Conservation (phyloP, 2,329 filamentous ascomycete species). For the Geosmithia flava region DNA sequence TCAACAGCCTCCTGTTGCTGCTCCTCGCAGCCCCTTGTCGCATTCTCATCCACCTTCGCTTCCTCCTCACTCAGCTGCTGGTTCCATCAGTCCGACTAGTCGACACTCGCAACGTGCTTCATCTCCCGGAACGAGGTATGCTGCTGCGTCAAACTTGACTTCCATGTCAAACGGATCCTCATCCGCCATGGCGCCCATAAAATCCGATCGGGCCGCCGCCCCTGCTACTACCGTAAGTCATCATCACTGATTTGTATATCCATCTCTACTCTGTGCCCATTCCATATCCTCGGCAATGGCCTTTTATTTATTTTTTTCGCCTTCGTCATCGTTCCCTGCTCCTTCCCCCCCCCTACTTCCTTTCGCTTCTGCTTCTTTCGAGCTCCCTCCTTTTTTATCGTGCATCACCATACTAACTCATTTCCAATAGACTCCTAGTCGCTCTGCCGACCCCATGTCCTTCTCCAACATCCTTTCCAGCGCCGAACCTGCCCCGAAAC, state of each 20-base stretch:
- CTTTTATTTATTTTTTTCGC: neutral
- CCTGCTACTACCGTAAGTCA: constrained; percentile 17
- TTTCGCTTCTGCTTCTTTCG: neutral
- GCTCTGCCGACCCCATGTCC: constrained; percentile 81
- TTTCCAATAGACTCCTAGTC: constrained; percentile 48
- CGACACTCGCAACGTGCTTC: constrained; percentile 24
- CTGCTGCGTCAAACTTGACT: constrained; percentile 21
- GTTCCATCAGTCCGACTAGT: constrained; percentile 29
- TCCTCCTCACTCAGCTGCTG: constrained; percentile 20
- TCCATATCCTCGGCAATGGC: no score
- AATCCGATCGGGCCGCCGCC: constrained; percentile 27
- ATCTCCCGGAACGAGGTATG: constrained; percentile 35
- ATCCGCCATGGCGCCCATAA: constrained; percentile 20
- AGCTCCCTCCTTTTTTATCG: neutral
- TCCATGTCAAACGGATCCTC: constrained; percentile 27
- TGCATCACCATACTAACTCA: neutral
- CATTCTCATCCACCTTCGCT: constrained; percentile 27
- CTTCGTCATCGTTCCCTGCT: neutral
- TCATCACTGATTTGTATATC: constrained; percentile 14
- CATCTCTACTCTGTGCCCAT: no score
- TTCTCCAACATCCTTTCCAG: constrained; percentile 90
- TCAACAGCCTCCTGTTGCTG: constrained; percentile 34
- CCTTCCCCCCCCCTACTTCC: neutral
- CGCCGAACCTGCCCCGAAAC: constrained; percentile 51
- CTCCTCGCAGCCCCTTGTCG: constrained; percentile 35